phyloP scores from a whole-genome alignment of 1,284 basidiomycete species.

The Phylloboletellus chloephorus region DNA sequence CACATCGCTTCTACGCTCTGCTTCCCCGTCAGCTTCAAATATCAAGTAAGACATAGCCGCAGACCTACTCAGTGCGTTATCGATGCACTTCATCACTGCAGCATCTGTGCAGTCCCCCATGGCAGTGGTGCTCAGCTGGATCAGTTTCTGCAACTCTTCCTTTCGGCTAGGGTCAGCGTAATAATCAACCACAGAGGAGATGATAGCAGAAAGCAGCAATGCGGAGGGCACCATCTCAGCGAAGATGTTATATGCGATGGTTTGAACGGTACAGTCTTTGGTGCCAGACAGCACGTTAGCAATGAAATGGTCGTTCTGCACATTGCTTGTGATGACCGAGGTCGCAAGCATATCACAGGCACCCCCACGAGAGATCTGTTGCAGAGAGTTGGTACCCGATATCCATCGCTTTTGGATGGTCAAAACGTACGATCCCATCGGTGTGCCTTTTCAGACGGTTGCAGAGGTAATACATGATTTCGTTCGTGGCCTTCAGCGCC shows the following conservation, averaged over 20 bases:
- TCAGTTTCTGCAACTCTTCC: constrained; percentile 41
- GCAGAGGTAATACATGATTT: constrained; percentile 40
- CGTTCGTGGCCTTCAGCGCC: constrained; percentile 37
- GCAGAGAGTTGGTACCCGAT: neutral
- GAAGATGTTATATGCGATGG: constrained; percentile 35
- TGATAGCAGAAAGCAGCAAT: constrained; percentile 48
- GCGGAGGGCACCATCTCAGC: constrained; percentile 47
- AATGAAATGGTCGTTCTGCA: constrained; percentile 24
- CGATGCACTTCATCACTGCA: constrained; percentile 42
- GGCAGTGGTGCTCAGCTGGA: constrained; percentile 29
- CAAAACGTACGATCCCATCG: constrained; percentile 23
- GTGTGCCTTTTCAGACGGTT: constrained; percentile 33
- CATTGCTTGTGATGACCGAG: constrained; percentile 23
- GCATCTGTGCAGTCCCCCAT: constrained; percentile 26
- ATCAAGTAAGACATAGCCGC: neutral
- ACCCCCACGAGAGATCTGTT: constrained; percentile 19
- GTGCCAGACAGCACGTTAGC: constrained; percentile 10
- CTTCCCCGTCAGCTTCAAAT: neutral
- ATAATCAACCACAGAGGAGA: constrained; percentile 59
- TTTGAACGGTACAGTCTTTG: constrained; percentile 3
- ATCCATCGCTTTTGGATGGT: neutral
- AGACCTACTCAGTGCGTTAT: constrained; percentile 47
- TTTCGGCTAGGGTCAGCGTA: constrained; percentile 46
- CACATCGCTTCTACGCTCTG: constrained; percentile 12
- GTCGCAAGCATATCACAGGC: constrained; percentile 21